Conservation (phyloP, 2,329 filamentous ascomycete species). For the Fusarium heterosporum region DNA sequence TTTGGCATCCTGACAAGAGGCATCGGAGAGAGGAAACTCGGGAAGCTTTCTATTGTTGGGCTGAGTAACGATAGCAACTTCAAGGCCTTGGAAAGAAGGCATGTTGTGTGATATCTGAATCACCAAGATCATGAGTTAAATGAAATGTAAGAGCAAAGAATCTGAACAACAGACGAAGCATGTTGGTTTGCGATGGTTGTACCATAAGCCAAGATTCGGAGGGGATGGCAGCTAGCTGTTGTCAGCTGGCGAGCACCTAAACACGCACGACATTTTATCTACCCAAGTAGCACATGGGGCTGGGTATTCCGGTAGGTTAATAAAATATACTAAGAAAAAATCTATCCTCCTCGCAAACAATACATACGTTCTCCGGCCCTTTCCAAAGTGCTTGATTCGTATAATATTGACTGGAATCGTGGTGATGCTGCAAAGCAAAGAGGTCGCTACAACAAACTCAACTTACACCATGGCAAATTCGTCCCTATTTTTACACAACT, state of each 20-base stretch:
- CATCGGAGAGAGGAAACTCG: conserved; percentile 68
- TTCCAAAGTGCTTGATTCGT: background rate
- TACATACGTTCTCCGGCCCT: background rate
- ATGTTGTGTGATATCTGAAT: conserved; percentile 48
- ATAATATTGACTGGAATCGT: background rate
- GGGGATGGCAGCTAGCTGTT: conserved; percentile 25
- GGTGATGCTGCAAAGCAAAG: background rate
- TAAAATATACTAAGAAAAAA: background rate
- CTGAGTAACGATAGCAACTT: conserved; percentile 58
- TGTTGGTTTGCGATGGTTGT: background rate
- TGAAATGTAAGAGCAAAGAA: background rate
- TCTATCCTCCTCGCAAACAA: background rate
- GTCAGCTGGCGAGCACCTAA: conserved; percentile 6
- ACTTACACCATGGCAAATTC: background rate
- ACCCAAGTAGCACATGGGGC: no score
- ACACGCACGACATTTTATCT: background rate
- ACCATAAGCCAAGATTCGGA: background rate
- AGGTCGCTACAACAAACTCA: background rate
- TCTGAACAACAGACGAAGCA: background rate
- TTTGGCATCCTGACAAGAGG: conserved; percentile 56
- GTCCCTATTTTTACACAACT: background rate
- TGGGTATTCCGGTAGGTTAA: no score
- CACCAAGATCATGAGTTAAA: background rate
- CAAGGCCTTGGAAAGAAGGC: conserved; percentile 63
- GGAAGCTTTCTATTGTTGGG: conserved; percentile 55